phyloP scores from a whole-genome alignment of 495 filamentous ascomycete genomes.

The Penicillium paradoxum region DNA sequence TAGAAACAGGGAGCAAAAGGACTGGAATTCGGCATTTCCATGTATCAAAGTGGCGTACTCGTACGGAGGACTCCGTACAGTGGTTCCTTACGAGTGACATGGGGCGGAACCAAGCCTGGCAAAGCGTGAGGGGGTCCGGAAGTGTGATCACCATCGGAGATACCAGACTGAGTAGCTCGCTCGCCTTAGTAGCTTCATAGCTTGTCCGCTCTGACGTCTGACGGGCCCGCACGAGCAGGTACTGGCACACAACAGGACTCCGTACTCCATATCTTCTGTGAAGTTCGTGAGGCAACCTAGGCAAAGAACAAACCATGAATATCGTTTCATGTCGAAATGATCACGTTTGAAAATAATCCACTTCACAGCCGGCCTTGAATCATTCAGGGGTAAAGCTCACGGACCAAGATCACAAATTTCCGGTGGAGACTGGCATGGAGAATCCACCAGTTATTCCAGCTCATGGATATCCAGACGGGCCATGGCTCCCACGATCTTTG shows the following conservation, averaged over 20 bases:
- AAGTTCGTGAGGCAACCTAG: not conserved
- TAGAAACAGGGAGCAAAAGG: not conserved
- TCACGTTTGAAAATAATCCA: not conserved
- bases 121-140: not conserved
- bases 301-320: not conserved
- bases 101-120: not conserved
- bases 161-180: not conserved
- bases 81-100: not conserved
- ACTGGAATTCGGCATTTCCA: not conserved
- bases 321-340: not conserved
- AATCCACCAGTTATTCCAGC: not conserved
- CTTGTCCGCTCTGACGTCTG: not conserved
- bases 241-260: too few relatives aligned
- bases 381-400: not conserved
- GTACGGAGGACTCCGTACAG: not conserved
- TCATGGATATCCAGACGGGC: not conserved
- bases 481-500: not conserved
- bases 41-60: not conserved
- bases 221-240: not conserved
- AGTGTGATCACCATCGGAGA: not conserved
- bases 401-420: not conserved
- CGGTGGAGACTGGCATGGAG: not conserved
- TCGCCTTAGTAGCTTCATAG: not conserved
- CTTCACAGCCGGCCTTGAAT: not conserved
- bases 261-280: not conserved